A percentile compares a stretch with the other conserved stretches of the same genome.
phyloP scores from a whole-genome alignment of 352 stramenopile species.

The Phytophthora agathidicida region DNA sequence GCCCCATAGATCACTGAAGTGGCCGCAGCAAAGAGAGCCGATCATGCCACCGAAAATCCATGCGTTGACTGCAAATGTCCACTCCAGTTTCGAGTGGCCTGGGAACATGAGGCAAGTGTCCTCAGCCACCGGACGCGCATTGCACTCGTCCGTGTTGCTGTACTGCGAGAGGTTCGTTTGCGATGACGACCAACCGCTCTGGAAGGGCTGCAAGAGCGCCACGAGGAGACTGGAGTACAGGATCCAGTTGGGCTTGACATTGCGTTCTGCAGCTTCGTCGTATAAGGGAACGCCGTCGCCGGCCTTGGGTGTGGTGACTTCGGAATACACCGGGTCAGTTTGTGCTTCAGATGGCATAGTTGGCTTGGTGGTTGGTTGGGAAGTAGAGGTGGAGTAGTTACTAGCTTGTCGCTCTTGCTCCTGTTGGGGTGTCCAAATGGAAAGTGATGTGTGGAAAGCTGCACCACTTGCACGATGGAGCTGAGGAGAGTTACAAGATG shows the following conservation, averaged over 20 bases:
- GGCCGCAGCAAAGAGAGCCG: constrained; percentile 42
- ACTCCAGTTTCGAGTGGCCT: constrained; percentile 25
- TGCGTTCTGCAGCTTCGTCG: constrained; percentile 15
- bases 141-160: constrained; percentile 49
- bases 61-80: constrained; percentile 41
- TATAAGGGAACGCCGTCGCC: constrained; percentile 1
- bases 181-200: constrained; percentile 59
- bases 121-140: constrained; percentile 16
- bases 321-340: constrained; percentile 13
- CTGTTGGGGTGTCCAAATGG: constrained; percentile 8
- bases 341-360: constrained; percentile 14
- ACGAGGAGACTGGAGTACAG: constrained; percentile 29
- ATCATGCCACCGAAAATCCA: constrained; percentile 65
- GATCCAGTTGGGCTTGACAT: constrained; percentile 21
- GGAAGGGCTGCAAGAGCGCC: constrained; percentile 47
- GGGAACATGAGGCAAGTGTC: constrained; percentile 21
- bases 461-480: too few relatives aligned
- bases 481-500: too few relatives aligned
- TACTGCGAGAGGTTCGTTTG: constrained; percentile 65
- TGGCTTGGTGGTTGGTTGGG: constrained; percentile 3
- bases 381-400: neutral
- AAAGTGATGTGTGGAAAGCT: constrained; percentile 12
- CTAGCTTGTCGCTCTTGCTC: neutral
- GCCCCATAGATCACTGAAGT: constrained; percentile 23
- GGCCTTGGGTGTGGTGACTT: constrained; percentile 12